Evolutionary conservation across 768 basidiomycete genomes (phyloP).

Genomic region (Arthromyces matolae): DNA sequence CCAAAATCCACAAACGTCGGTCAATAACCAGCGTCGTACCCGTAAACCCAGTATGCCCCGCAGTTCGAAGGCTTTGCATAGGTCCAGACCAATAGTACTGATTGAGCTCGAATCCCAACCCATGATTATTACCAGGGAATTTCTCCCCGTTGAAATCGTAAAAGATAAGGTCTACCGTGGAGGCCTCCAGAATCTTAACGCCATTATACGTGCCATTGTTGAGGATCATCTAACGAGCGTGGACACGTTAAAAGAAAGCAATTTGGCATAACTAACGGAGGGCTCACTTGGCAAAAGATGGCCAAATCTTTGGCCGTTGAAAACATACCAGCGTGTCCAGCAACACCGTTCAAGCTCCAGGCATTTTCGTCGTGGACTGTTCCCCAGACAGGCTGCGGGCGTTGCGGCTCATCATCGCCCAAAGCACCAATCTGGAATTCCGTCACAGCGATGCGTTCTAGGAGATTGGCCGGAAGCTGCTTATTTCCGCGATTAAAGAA

Average conservation of each 20-base stretch:
- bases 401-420: constrained; percentile 18
- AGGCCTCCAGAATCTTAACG: constrained; percentile 19
- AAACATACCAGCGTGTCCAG: constrained; percentile 26
- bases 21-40: constrained; percentile 27
- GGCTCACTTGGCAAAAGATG: constrained; percentile 24
- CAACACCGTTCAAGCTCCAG: constrained; percentile 25
- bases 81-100: constrained; percentile 27
- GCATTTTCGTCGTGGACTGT: constrained; percentile 29
- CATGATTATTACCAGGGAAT: constrained; percentile 26
- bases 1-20: constrained; percentile 17
- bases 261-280: background rate
- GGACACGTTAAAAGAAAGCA: background rate
- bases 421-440: constrained; percentile 24
- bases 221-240: constrained; percentile 22
- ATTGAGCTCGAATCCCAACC: constrained; percentile 26
- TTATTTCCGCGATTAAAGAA: constrained; percentile 24
- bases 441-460: constrained; percentile 15
- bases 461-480: constrained; percentile 1
- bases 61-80: constrained; percentile 24
- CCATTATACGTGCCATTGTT: constrained; percentile 27
- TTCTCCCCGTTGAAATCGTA: constrained; percentile 21
- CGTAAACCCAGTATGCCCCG: constrained; percentile 27
- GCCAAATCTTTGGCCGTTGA: constrained; percentile 25
- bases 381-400: constrained; percentile 27
- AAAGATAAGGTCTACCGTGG: constrained; percentile 27